A percentile compares a stretch with the other conserved stretches of the same genome.
These are phyloP conservation scores for Malassezia pachydermatis DNA, from an alignment of 1,284 basidiomycete genomes.

Conservation along the genomic window DNA sequence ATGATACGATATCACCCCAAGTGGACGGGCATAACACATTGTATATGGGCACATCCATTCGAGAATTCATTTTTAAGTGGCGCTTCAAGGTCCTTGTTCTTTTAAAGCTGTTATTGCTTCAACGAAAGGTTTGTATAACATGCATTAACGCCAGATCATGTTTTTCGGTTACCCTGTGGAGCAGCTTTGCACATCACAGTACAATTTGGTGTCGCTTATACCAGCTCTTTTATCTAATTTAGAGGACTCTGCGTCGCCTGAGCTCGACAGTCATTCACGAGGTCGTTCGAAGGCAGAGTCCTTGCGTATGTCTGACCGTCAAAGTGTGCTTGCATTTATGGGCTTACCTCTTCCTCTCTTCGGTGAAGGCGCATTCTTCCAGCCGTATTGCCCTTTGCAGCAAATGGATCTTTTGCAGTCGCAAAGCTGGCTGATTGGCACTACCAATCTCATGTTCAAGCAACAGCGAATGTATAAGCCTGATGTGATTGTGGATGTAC, in stretches of 20 bases:
- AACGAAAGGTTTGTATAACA: constrained; percentile 48
- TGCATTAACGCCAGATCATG: constrained; percentile 62
- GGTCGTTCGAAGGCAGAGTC: constrained; percentile 51
- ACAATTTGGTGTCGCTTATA: constrained; percentile 60
- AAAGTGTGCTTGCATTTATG: constrained; percentile 79
- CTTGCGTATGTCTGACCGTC: constrained; percentile 75
- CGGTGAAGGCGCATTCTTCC: constrained; percentile 72
- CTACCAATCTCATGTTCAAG: constrained; percentile 90
- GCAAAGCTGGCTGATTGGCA: constrained; percentile 70
- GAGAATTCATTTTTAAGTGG: constrained; percentile 87
- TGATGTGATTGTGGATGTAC: constrained; percentile 74
- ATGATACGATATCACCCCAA: constrained; percentile 22
- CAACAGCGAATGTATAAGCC: constrained; percentile 72
- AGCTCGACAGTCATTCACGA: constrained; percentile 39
- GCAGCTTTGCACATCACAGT: constrained; percentile 90
- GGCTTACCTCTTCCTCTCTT: constrained; percentile 70
- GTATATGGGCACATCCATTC: constrained; percentile 83
- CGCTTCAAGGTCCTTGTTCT: constrained; percentile 82
- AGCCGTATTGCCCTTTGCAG: constrained; percentile 91
- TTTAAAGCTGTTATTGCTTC: constrained; percentile 86
- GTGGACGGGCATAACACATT: constrained; percentile 43
- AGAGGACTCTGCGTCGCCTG: constrained; percentile 76
- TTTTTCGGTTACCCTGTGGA: constrained; percentile 96
- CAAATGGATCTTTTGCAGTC: constrained; percentile 80
- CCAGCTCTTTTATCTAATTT: constrained; percentile 67